A percentile compares a stretch with the other conserved stretches of the same genome.
Conservation (phyloP, 169 alveolate species). For the Neospora caninum region DNA sequence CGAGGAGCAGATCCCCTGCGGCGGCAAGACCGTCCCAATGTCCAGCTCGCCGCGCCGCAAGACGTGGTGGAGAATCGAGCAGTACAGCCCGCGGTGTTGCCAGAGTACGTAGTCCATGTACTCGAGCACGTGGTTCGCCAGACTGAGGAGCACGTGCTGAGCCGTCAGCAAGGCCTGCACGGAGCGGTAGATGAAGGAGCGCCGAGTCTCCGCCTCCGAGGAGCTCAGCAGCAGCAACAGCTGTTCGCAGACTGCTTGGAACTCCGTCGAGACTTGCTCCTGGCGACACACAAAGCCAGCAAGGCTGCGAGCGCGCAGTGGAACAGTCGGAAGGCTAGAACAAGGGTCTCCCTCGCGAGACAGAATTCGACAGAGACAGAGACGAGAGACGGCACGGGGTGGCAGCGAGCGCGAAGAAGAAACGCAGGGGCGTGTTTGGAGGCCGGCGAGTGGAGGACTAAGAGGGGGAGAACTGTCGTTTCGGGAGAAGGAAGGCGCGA, state of each 20-base stretch:
- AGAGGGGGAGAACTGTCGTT: too few relatives aligned
- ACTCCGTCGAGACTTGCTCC: background rate
- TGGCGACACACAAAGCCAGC: background rate
- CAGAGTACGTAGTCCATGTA: constrained; percentile 55
- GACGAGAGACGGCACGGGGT: too few relatives aligned
- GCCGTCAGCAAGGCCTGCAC: constrained; percentile 63
- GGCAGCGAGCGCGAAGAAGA: too few relatives aligned
- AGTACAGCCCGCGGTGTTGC: constrained; percentile 56
- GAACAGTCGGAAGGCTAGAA: too few relatives aligned
- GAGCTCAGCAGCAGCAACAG: constrained; percentile 46
- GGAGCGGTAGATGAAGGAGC: constrained; percentile 9
- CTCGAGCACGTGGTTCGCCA: constrained; percentile 61
- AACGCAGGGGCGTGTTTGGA: too few relatives aligned
- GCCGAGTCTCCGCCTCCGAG: constrained; percentile 50
- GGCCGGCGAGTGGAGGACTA: too few relatives aligned
- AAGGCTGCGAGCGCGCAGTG: background rate
- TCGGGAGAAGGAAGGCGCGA: too few relatives aligned
- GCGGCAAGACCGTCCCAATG: constrained; percentile 60
- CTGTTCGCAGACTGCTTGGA: constrained; percentile 51
- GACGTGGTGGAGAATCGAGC: constrained; percentile 48
- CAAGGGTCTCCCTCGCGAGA: too few relatives aligned
- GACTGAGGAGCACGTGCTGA: constrained; percentile 64
- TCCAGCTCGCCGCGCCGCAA: constrained; percentile 66
- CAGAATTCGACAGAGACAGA: too few relatives aligned
- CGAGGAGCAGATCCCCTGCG: background rate